Evolutionary conservation across 2,329 filamentous ascomycete species (phyloP), one percentile per base, ranked within the genome.

Genomic region (Dryadomyces sulphureus): DNA sequence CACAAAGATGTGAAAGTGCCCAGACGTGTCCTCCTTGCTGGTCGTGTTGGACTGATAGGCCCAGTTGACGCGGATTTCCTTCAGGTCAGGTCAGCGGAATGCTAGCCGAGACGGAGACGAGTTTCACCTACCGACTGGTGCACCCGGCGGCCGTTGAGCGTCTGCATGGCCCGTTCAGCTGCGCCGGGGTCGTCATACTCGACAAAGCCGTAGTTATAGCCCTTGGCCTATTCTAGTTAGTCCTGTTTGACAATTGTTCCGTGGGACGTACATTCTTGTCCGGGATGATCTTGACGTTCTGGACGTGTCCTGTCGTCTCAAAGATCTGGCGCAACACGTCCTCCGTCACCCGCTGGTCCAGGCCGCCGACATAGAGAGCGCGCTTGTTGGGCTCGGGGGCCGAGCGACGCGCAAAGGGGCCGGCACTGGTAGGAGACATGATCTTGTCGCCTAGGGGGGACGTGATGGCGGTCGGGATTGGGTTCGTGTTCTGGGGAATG

Each of bases 11-110:
- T 98, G 92, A 69, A 95, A 98, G 63, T 98, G 92, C 63, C 89
- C 86, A 7, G 90, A 94, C 1, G 92, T 98, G 59, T 98, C 92
- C 65, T 98, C 92, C 68, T 96, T 98, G 71, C 77, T 92, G 24
- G 77, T 72, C 48, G 78, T 90, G 72, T 94, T 98, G 54, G 90
- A 92, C 69, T 98, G 92, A 59, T 98, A 98, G 20, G 92, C 92
- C 92, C 92, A 98, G 71, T 98, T 98, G 58, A 98, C 92, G 47
- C 89, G 86, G 52, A 98, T 98, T 73, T 98, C 92, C 87, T 94
- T 60, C 11, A 40, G 1, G 34, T 7, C 34, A 19, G 9, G 34
- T 36, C 17, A 36, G 34, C 16, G 16, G 14, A 36, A 9, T 19
- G 8, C 32, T n/a, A 19, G 16, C 7, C n/a, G 12, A n/a, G 6